Percentiles rank a stretch among this genome's conserved stretches.
These are phyloP conservation scores for Mariannaea sp. DNA, from an alignment of 2,329 filamentous ascomycete species.

Conservation along the genomic window DNA sequence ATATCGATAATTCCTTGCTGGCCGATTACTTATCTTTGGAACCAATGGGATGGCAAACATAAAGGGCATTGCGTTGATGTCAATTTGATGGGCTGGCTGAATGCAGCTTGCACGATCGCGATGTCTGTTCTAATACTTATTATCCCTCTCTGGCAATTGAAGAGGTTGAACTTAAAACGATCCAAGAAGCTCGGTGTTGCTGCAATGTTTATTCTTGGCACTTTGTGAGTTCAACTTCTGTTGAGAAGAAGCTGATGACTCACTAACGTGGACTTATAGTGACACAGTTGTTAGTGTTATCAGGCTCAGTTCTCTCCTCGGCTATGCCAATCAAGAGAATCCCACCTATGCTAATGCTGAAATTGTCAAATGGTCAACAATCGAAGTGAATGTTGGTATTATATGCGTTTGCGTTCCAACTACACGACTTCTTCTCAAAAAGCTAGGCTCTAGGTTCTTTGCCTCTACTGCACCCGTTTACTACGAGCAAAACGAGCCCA, in stretches of 20 bases:
- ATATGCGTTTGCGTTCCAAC: not conserved
- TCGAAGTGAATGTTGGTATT: not conserved
- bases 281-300: slow-evolving; percentile 2
- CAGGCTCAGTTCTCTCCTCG: not conserved
- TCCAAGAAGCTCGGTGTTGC: slow-evolving; percentile 1
- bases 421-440: slow-evolving; percentile 41
- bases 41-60: not conserved
- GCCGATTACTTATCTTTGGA: slow-evolving; percentile 49
- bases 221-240: slow-evolving; percentile 36
- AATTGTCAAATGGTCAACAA: not conserved
- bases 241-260: no score
- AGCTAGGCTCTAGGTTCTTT: not conserved
- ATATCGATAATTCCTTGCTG: slow-evolving; percentile 45
- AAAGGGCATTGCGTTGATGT: not conserved
- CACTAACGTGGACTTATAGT: slow-evolving; percentile 27
- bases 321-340: not conserved
- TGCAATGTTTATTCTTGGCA: slow-evolving; percentile 1
- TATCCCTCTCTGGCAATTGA: not conserved
- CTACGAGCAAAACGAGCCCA: not conserved
- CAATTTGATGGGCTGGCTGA: not conserved
- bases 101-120: not conserved
- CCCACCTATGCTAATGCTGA: not conserved
- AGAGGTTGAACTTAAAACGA: not conserved
- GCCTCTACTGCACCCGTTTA: not conserved
- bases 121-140: not conserved